Evolutionary conservation across 2,329 filamentous ascomycete species (phyloP).

Genomic region (Talaromyces sp.): DNA sequence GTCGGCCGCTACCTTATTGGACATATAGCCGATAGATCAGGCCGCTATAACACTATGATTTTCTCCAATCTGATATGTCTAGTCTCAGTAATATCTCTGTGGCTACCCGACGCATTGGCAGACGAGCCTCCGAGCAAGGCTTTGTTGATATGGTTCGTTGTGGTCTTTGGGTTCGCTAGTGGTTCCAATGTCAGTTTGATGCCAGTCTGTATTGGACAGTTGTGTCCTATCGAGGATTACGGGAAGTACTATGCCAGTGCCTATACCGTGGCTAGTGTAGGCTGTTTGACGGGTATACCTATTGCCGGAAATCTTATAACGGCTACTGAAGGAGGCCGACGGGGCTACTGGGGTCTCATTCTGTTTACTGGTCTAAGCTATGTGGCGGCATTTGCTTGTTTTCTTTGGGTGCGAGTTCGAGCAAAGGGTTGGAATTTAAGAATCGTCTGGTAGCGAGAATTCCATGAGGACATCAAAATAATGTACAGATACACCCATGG

Average conservation of each 20-base stretch:
- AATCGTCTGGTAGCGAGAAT: neutral
- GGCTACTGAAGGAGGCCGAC: conserved; percentile 18
- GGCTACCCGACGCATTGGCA: conserved; percentile 19
- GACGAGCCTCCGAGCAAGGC: conserved; percentile 16
- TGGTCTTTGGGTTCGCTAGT: conserved; percentile 36
- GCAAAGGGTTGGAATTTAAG: conserved; percentile 5
- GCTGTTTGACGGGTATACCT: conserved; percentile 25
- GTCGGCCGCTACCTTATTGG: conserved; percentile 26
- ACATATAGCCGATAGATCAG: conserved; percentile 24
- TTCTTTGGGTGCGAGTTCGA: conserved; percentile 13
- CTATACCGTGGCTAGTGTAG: conserved; percentile 27
- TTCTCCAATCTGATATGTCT: conserved; percentile 21
- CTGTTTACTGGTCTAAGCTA: conserved; percentile 30
- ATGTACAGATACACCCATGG: neutral
- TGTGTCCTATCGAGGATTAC: conserved; percentile 43
- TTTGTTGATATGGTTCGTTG: conserved; percentile 24
- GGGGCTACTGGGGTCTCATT: conserved; percentile 20
- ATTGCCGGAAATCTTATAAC: conserved; percentile 25
- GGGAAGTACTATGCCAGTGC: conserved; percentile 37
- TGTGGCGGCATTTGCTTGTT: conserved; percentile 12
- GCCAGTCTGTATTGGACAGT: conserved; percentile 46
- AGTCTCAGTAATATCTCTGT: conserved; percentile 25
- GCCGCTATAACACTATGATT: conserved; percentile 28
- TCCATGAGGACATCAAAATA: neutral
- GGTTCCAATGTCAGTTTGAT: conserved; percentile 38